phyloP scores from a whole-genome alignment of 2,329 filamentous ascomycete genomes.

The Pseudofabraea citricarpa region DNA sequence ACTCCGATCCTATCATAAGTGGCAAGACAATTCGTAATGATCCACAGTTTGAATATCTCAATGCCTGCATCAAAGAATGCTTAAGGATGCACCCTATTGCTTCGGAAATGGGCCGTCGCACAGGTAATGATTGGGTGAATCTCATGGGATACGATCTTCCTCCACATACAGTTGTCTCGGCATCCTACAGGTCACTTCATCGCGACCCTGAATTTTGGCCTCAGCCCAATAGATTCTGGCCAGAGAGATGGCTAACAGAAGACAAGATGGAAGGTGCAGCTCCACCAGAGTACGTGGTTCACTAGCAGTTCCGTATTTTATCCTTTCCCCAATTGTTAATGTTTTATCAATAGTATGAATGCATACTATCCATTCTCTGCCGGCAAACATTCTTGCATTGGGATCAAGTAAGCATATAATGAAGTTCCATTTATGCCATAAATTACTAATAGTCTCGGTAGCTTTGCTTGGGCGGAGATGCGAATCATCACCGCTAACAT shows the following conservation, averaged over 20 bases:
- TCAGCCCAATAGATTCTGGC: conserved; percentile 6
- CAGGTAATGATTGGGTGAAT: conserved; percentile 5
- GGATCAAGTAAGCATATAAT: conserved; percentile 12
- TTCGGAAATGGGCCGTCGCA: conserved; percentile 5
- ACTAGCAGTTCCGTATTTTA: background rate
- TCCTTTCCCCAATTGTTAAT: background rate
- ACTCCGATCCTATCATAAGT: conserved; percentile 1
- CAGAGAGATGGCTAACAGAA: conserved; percentile 4
- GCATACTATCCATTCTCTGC: conserved; percentile 12
- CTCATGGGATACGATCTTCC: conserved; percentile 6
- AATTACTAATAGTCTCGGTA: background rate
- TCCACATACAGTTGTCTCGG: conserved; percentile 6
- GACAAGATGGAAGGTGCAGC: conserved; percentile 1
- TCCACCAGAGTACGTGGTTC: background rate
- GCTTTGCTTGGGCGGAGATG: conserved; percentile 22
- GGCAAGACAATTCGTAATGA: conserved; percentile 4
- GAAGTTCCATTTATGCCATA: background rate
- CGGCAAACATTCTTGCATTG: conserved; percentile 22
- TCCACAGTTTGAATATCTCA: conserved; percentile 2
- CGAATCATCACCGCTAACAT: conserved; percentile 19
- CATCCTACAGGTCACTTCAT: conserved; percentile 2
- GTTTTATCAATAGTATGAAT: background rate
- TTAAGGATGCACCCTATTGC: conserved; percentile 6
- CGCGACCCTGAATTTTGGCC: conserved; percentile 5
- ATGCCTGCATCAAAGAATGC: conserved; percentile 6